Conservation (phyloP, 2,329 filamentous ascomycete genomes). For the Penicillium thymicola region DNA sequence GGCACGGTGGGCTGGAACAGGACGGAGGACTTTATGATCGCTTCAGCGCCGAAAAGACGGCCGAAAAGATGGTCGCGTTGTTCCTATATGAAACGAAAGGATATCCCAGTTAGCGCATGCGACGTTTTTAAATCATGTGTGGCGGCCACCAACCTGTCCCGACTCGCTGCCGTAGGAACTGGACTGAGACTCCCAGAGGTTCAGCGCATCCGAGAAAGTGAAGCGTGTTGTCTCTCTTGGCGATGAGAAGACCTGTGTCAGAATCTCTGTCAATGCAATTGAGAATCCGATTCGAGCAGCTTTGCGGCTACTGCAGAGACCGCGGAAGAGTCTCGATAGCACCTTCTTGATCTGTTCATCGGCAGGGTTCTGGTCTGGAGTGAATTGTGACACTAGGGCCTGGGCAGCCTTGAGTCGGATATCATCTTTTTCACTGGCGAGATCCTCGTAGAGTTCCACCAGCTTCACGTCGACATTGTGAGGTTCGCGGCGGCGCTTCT, state of each 20-base stretch:
- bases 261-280: conserved; percentile 76
- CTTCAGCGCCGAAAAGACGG: conserved; percentile 80
- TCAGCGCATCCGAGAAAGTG: conserved; percentile 45
- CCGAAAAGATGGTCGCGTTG: conserved; percentile 83
- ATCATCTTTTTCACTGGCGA: conserved; percentile 47
- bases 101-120: conserved; percentile 46
- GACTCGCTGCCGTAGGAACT: conserved; percentile 51
- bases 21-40: conserved; percentile 74
- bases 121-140: neutral
- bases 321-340: conserved; percentile 70
- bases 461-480: conserved; percentile 45
- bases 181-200: conserved; percentile 53
- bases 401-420: conserved; percentile 47
- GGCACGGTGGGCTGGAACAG: conserved; percentile 59
- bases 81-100: conserved; percentile 61
- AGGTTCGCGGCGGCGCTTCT: conserved; percentile 44
- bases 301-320: conserved; percentile 85
- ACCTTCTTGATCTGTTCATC: conserved; percentile 43
- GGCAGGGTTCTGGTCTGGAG: conserved; percentile 38
- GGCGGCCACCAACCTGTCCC: conserved; percentile 47
- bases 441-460: conserved; percentile 49
- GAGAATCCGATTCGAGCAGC: conserved; percentile 86
- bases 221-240: conserved; percentile 33
- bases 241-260: conserved; percentile 63
- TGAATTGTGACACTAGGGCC: conserved; percentile 44